Conservation (phyloP, 1,139 yeast species). For the Taphrina communis region DNA sequence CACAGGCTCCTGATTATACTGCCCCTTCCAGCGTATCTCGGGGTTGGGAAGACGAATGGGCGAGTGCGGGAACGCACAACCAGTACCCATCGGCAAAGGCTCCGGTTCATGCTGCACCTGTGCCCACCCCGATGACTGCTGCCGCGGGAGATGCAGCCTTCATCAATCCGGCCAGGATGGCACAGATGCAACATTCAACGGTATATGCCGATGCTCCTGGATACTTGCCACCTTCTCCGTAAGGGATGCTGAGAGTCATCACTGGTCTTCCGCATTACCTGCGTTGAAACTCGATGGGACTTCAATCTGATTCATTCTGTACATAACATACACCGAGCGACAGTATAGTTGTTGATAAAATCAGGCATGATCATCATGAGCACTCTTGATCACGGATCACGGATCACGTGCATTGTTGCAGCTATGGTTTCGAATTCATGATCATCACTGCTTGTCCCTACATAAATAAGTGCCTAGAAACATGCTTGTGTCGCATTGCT, state of each 20-base stretch:
- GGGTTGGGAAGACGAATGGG: slow-evolving; percentile 36
- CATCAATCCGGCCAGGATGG: slow-evolving; percentile 27
- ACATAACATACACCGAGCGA: too few relatives aligned
- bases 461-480: too few relatives aligned
- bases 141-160: slow-evolving; percentile 11
- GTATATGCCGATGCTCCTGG: slow-evolving; percentile 17
- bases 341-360: too few relatives aligned
- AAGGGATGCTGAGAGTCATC: not conserved
- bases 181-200: slow-evolving; percentile 21
- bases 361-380: too few relatives aligned
- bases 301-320: too few relatives aligned
- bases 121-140: not conserved
- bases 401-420: too few relatives aligned
- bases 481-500: too few relatives aligned
- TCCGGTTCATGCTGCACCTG: not conserved
- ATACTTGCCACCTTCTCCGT: slow-evolving; percentile 17
- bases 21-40: slow-evolving; percentile 18
- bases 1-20: slow-evolving; percentile 14
- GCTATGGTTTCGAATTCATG: too few relatives aligned
- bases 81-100: not conserved
- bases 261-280: too few relatives aligned
- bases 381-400: too few relatives aligned
- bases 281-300: too few relatives aligned
- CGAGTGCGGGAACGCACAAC: slow-evolving; percentile 1
- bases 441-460: too few relatives aligned